Base-by-base conservation (phyloP, 805 yeast genomes). In the Yamadazyma ubonensis region DNA sequence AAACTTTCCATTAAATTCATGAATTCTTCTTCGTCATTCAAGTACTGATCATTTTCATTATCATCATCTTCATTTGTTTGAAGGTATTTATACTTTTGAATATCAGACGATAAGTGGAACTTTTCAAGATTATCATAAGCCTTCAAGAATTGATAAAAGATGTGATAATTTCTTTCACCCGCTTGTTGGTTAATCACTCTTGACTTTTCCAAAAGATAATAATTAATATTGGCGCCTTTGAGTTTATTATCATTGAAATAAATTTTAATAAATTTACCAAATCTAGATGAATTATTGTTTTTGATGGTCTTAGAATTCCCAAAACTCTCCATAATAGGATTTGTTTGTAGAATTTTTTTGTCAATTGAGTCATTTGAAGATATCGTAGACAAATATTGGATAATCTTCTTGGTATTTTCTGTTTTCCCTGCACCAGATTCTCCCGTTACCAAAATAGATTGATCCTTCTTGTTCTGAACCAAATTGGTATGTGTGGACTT, bases 351-450 rank as follows among this genome's bases (percentile, higher is more conserved):
- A 38, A 93, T 91, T 58, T 86, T 89, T 46, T 77, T 75, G 59
- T 93, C 98, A 50, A 93, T 84, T 33, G 75, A 70, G 11, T 67
- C 41, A 29, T 45, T 42, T 7, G 42, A 29, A 23, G 30, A 27
- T 6, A 36, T 22, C 6, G 87, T 80, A 1, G 96, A 87, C 41
- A 93, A 71, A 59, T 89, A 93, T 59, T 90, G 97, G 44, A 93
- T 83, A 40, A 93, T 89, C 57, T 86, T 89, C 61, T 93, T 93
- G 4, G 99, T 93, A 51, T 88, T 93, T 64, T 93, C 99, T 0
- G 99, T 93, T 58, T 93, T 93, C 38, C 99, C 99, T 0, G 99
- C 99, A 50, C 99, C 99, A 17, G 95, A 84, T 58, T 93, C 99
- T 48, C 99, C 99, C 0, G 99, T 93, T n/a, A 93, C 97, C 36